These are phyloP conservation scores for Aureobasidium melanogenum DNA, from an alignment of 2,329 filamentous ascomycete species.

Conservation along the genomic window DNA sequence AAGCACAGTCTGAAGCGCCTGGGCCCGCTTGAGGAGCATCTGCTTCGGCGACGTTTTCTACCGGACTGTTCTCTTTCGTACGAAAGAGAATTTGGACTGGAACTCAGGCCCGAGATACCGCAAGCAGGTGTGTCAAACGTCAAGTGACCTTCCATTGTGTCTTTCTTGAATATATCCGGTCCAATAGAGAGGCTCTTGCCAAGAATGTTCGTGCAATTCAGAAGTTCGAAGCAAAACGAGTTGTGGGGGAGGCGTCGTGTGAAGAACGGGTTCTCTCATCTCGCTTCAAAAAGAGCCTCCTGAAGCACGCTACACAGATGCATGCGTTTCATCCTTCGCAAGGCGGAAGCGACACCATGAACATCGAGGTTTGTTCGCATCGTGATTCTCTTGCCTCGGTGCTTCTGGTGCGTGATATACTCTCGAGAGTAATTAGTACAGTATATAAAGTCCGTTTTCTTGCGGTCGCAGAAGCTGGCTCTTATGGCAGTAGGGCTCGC, in stretches of 20 bases:
- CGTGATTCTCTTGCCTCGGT: neutral
- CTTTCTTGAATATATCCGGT: neutral
- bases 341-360: neutral
- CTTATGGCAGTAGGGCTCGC: neutral
- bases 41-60: neutral
- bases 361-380: neutral
- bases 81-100: neutral
- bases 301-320: conserved; percentile 2
- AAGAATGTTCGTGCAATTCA: neutral
- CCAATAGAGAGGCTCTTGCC: neutral
- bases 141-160: neutral
- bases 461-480: neutral
- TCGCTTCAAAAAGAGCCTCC: conserved; percentile 7
- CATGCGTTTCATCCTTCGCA: neutral
- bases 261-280: neutral
- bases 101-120: neutral
- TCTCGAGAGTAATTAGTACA: too few relatives aligned
- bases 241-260: neutral
- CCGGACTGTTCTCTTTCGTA: too few relatives aligned
- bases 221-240: neutral
- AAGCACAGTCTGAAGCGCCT: conserved; percentile 1
- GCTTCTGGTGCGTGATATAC: neutral
- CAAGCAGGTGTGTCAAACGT: neutral
- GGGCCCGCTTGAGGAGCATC: neutral
- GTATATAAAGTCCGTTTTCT: too few relatives aligned